Evolutionary conservation across 2,329 filamentous ascomycete genomes (phyloP), one percentile per base, ranked within the genome.

Genomic region (Pyrenochaeta sp.): DNA sequence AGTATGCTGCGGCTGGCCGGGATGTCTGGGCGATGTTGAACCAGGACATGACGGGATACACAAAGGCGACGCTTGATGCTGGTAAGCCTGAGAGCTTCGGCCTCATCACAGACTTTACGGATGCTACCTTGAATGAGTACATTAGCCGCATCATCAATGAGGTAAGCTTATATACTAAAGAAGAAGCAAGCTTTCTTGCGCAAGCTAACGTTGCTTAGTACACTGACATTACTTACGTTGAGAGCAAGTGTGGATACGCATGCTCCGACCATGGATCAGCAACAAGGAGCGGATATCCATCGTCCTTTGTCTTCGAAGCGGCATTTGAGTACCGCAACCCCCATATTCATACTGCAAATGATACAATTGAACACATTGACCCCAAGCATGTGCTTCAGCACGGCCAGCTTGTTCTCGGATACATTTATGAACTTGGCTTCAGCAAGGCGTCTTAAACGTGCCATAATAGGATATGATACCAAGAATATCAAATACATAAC

Each of bases 11-110:
- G 72, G 76, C 84, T 17, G 83, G 84, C 23, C 84, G 88, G 29
- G 87, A 93, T 61, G 83, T 98, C 75, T 95, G 93, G 79, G 93
- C 93, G 23, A 97, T 97, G 94, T 85, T 98, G 48, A 93, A 97
- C 79, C 93, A 97, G 77, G 94, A 98, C 76, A 97, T 97, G 94
- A 68, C 66, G 1, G 93, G 93, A 12, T 97, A 89, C 73, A 84
- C 92, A 4, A 86, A 92, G 73, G 87, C 87, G 65, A 96, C 92
- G 0, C 78, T 94, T 20, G 89, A 93, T 62, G 89, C 90, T 2
- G 92, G 92, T 48, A 82, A 90, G 75, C 84, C 87, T 5, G 93
- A 97, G 81, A 89, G 87, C 40, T 90, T 97, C 3, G 93, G 93
- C 35, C 90, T 97, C 42, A 96, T 97, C 68, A 92, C 90, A 2